phyloP scores from a whole-genome alignment of 2,329 filamentous ascomycete genomes.

The Colletotrichum sp. region DNA sequence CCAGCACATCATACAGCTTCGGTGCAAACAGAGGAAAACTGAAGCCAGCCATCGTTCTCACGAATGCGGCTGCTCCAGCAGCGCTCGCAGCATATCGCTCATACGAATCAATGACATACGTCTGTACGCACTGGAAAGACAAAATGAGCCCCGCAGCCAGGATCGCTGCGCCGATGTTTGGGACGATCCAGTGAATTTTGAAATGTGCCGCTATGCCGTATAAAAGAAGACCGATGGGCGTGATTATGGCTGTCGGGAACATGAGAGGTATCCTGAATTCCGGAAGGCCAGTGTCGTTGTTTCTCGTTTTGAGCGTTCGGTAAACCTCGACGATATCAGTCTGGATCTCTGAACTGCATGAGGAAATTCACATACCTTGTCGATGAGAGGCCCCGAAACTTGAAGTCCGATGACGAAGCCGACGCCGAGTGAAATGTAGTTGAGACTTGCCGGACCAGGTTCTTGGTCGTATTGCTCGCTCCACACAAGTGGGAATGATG shows the following conservation, averaged over 20 bases:
- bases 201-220: constrained; percentile 53
- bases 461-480: constrained; percentile 51
- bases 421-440: constrained; percentile 58
- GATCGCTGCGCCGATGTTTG: constrained; percentile 59
- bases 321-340: constrained; percentile 28
- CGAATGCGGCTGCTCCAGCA: constrained; percentile 46
- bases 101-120: constrained; percentile 49
- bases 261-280: constrained; percentile 40
- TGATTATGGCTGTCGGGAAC: constrained; percentile 41
- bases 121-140: constrained; percentile 62
- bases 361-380: constrained; percentile 28
- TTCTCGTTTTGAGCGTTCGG: constrained; percentile 25
- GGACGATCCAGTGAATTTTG: constrained; percentile 54
- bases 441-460: constrained; percentile 50
- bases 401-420: constrained; percentile 61
- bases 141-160: constrained; percentile 57
- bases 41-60: constrained; percentile 61
- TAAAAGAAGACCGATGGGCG: constrained; percentile 53
- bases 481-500: constrained; percentile 58
- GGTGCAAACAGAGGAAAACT: constrained; percentile 64
- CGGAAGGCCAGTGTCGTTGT: constrained; percentile 32
- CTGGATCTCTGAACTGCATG: neutral
- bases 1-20: constrained; percentile 40
- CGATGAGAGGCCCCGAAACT: constrained; percentile 49
- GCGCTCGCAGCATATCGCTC: constrained; percentile 23